Conservation (phyloP, 805 yeast species). For the Kluyveromyces nonfermentans region DNA sequence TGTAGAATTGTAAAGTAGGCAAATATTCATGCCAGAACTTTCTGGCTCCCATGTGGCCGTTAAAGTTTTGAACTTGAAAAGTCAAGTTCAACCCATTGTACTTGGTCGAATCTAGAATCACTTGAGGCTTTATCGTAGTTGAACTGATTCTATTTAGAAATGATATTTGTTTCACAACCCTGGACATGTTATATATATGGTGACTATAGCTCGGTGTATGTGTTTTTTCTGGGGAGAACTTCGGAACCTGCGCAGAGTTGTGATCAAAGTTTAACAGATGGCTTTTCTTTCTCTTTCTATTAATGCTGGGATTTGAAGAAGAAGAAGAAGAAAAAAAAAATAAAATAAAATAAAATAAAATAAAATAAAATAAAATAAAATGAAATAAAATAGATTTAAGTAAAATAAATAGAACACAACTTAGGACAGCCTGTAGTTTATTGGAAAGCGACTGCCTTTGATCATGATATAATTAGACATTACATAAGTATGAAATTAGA, state of each 20-base stretch:
- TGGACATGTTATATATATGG: conserved; percentile 12
- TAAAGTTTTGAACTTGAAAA: conserved; percentile 38
- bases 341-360: too few species aligned
- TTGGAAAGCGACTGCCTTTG: too few species aligned
- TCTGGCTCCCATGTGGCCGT: conserved; percentile 60
- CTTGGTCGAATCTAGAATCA: conserved; percentile 17
- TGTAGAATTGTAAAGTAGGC: conserved; percentile 75
- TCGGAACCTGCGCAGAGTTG: neutral
- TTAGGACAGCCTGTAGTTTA: too few species aligned
- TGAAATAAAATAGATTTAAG: too few species aligned
- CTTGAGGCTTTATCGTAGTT: conserved; percentile 23
- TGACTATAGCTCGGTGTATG: neutral
- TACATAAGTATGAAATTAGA: neutral
- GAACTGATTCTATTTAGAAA: conserved; percentile 21
- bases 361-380: too few species aligned
- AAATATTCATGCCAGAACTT: conserved; percentile 67
- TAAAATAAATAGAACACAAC: too few species aligned
- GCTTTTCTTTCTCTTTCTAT: neutral
- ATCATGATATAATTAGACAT: neutral
- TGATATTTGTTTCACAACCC: conserved; percentile 19
- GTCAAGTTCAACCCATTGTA: conserved; percentile 38
- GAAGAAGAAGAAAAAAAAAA: too few species aligned
- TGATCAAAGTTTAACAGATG: neutral
- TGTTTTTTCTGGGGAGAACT: neutral
- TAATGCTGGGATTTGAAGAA: neutral